Evolutionary conservation across 441 rosid genomes (phyloP), one percentile per base, ranked within the genome.

Genomic region (Erysimum cheiri): DNA sequence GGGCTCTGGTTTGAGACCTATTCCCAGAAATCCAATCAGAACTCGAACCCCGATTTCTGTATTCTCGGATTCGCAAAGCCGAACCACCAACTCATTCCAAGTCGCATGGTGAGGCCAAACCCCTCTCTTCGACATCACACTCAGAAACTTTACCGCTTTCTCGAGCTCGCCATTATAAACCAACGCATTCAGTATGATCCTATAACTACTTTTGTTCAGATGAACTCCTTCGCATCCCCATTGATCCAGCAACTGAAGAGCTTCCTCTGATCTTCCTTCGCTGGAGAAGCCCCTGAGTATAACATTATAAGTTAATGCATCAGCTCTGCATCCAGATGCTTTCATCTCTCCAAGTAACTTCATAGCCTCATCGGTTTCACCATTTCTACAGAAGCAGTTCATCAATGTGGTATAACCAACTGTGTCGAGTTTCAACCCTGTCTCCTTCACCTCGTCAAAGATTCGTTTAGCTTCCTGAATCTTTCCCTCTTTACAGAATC

Each of bases 201-300:
- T 83, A 73, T 88, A 94, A 71, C 93, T 94, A 40, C 80, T 89
- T 78, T 87, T 88, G 75, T 91, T 87, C 57, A 86, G 80, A 82
- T 62, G 80, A 74, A 81, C 82, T 58, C 95, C 91, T 56, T 87
- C 88, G 7, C 55, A 55, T 13, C 81, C 80, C 70, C 82, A 75
- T 43, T 73, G 80, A 66, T 81, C 80, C 8, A 93, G 80, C 90
- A 90, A 84, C 72, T 65, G 43, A 32, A 85, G 73, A 0, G 93
- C 96, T 75, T 89, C 96, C 31, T 78, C 74, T 26, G 72, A 72
- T 77, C 96, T 88, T 39, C 81, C 86, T 79, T 77, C 83, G 52
- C 84, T 66, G 71, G 88, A 87, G 58, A 91, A 79, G 0, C 98
- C 98, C 74, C 84, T 78, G 26, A 94, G 88, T 57, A 91, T 32